A percentile compares a stretch with the other conserved stretches of the same genome.
Conservation (phyloP, 202 grass and related monocot genomes). For the Panicum hallii region DNA sequence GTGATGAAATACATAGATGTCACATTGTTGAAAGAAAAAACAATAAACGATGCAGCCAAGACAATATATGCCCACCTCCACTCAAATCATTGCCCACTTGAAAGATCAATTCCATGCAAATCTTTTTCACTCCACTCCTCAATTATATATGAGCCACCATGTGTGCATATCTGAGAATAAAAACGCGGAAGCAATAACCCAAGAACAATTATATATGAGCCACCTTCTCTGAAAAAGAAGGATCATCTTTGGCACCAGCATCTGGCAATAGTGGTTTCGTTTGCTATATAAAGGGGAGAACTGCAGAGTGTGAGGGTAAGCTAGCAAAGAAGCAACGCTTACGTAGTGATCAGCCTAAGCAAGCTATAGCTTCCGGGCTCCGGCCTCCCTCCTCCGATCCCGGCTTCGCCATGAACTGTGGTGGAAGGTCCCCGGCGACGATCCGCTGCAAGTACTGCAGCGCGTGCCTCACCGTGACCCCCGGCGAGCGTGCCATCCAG, state of each 20-base stretch:
- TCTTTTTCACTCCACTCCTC: not conserved
- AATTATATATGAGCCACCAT: not conserved
- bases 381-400: not conserved
- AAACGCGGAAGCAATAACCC: too few species aligned
- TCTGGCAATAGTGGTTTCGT: not conserved
- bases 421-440: not conserved
- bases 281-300: conserved; percentile 36
- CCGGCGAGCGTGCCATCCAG: conserved; percentile 36
- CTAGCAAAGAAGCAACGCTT: not conserved
- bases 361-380: not conserved
- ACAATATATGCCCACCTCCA: conserved; percentile 43
- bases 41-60: not conserved
- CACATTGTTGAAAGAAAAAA: too few species aligned
- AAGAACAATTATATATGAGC: not conserved
- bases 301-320: not conserved
- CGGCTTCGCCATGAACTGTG: conserved; percentile 43
- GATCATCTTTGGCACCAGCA: not conserved
- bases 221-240: not conserved
- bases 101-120: not conserved
- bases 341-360: not conserved
- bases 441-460: conserved; percentile 56
- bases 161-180: not conserved
- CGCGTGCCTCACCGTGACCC: conserved; percentile 18
- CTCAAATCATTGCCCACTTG: conserved; percentile 7
- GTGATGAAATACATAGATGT: too few species aligned